Base-by-base conservation (phyloP, 2,329 filamentous ascomycete species). In the Bisporella sp. region DNA sequence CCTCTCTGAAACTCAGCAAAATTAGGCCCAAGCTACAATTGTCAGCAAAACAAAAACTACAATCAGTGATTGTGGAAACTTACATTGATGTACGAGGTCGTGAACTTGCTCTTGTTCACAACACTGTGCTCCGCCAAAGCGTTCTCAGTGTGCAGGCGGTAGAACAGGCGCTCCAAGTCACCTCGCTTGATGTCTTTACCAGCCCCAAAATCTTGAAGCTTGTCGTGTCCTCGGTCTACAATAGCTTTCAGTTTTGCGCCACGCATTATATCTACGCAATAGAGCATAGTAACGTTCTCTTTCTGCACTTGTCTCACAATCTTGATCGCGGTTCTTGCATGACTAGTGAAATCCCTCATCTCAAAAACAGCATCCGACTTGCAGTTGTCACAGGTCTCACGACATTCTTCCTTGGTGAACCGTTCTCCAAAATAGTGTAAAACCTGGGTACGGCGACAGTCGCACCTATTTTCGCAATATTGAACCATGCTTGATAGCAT, bases 391-490 rank as follows among this genome's bases (percentile, higher is more conserved):
- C 93, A 99, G 1, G 77, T 78, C 46, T 78, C 75, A 45, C 81
- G 73, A 68, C 93, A 99, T 47, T 88, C 77, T 9, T 80, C 77
- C 37, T 75, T 73, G 47, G 79, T 72, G 64, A 97, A 99, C 1
- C 75, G 74, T 67, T 99, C 95, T 51, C 86, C 90, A 72, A 99
- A 99, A 68, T 99, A 99, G n/a, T 80, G 80, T 33, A 99, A 79
- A 12, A 99, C 85, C 66, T 95, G 88, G 1, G 87, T 85, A 53
- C 93, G 79, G 55, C 93, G 84, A 65, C 93, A 99, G 59, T 96
- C 89, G 49, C 79, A 84, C 60, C 80, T 79, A 68, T 96, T 96
- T 63, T 96, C 89, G 66, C 91, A 97, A 63, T 87, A 99, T 52
- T 88, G 82, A 1, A 90, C 77, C 52, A 99, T 89, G 37, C 84